Evolutionary conservation across 2,329 filamentous ascomycete species (phyloP).

Genomic region (Neopestalotiopsis sp.): DNA sequence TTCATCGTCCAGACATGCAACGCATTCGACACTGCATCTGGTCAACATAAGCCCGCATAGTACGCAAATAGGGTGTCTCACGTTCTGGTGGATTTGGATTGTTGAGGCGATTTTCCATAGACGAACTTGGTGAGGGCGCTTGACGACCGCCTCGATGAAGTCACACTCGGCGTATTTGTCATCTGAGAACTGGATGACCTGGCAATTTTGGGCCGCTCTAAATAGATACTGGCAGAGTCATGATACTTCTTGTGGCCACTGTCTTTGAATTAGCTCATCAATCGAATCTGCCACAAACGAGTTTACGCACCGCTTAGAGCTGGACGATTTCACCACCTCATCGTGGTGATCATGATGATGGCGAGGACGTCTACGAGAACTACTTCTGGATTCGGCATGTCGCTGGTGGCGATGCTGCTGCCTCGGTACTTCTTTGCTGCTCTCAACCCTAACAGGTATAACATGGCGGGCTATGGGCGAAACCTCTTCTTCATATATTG

Average conservation of each 20-base stretch:
- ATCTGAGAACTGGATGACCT: conserved; percentile 39
- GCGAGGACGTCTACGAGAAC: conserved; percentile 27
- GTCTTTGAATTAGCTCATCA: conserved; percentile 20
- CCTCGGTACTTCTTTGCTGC: conserved; percentile 25
- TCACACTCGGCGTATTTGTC: conserved; percentile 41
- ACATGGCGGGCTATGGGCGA: conserved; percentile 22
- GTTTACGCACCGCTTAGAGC: conserved; percentile 36
- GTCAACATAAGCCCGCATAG: conserved; percentile 24
- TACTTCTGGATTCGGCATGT: conserved; percentile 32
- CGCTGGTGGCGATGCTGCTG: conserved; percentile 27
- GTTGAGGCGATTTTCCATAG: conserved; percentile 32
- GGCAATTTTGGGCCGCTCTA: conserved; percentile 37
- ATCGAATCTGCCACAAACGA: conserved; percentile 23
- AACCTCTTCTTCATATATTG: conserved; percentile 22
- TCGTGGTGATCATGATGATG: conserved; percentile 28
- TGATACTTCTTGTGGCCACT: conserved; percentile 32
- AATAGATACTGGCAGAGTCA: conserved; percentile 36
- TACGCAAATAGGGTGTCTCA: conserved; percentile 27
- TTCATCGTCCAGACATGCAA: conserved; percentile 72
- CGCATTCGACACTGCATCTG: conserved; percentile 66
- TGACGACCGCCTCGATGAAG: conserved; percentile 42
- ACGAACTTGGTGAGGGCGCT: conserved; percentile 36
- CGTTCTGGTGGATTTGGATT: conserved; percentile 20
- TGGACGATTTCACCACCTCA: conserved; percentile 30
- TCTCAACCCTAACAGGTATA: conserved; percentile 24